Percentiles rank a stretch among this genome's conserved stretches.
Conservation (phyloP, 2,329 filamentous ascomycete species). For the Claviceps capensis region DNA sequence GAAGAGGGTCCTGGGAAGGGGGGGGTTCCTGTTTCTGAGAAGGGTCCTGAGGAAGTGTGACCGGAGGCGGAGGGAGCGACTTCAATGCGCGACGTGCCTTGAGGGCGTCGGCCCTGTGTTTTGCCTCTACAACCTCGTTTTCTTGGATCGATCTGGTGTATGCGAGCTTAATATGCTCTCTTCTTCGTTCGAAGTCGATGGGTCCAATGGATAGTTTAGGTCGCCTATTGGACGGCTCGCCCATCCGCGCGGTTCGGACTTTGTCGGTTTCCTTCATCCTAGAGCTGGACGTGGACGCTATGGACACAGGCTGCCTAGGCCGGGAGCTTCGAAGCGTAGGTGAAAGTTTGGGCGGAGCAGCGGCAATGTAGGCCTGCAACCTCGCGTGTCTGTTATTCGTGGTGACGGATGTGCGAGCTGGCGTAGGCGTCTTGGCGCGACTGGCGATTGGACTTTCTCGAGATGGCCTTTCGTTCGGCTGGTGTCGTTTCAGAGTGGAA, state of each 20-base stretch:
- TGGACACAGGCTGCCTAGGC: conserved; percentile 65
- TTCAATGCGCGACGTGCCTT: conserved; percentile 36
- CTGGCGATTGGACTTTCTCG: conserved; percentile 23
- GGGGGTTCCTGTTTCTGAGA: background rate
- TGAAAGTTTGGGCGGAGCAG: conserved; percentile 58
- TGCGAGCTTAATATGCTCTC: conserved; percentile 70
- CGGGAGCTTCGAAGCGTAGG: conserved; percentile 69
- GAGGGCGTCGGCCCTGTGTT: conserved; percentile 35
- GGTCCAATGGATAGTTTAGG: conserved; percentile 52
- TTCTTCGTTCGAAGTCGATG: conserved; percentile 72
- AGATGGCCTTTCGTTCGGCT: conserved; percentile 26
- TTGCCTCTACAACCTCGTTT: conserved; percentile 46
- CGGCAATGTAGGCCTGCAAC: conserved; percentile 61
- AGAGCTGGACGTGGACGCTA: conserved; percentile 58
- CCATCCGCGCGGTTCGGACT: conserved; percentile 19
- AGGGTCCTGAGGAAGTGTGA: background rate
- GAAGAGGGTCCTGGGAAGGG: too few species aligned
- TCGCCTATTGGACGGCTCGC: conserved; percentile 26
- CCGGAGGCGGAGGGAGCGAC: conserved; percentile 15
- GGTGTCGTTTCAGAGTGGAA: conserved; percentile 28
- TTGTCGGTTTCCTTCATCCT: conserved; percentile 50
- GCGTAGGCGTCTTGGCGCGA: conserved; percentile 30
- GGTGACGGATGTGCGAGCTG: conserved; percentile 27
- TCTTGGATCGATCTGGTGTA: conserved; percentile 76
- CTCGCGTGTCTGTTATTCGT: conserved; percentile 41